Percentiles rank a stretch among this genome's conserved stretches.
phyloP scores from a whole-genome alignment of 495 filamentous ascomycete species.

The Aspergillus campestris region DNA sequence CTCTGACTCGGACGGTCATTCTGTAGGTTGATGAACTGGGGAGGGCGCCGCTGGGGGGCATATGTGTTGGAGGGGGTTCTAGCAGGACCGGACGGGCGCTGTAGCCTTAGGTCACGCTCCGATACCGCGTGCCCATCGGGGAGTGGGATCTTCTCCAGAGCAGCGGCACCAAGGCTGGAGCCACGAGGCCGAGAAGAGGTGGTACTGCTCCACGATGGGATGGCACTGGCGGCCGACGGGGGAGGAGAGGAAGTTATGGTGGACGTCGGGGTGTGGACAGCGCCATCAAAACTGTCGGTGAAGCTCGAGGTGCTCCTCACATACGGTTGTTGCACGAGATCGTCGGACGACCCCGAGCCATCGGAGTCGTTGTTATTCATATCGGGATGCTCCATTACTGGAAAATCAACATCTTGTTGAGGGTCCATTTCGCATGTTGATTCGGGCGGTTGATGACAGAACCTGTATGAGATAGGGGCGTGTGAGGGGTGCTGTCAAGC shows the following conservation, averaged over 20 bases:
- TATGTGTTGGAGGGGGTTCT: slow-evolving; percentile 66
- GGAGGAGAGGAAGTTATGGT: slow-evolving; percentile 37
- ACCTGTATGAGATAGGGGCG: slow-evolving; percentile 10
- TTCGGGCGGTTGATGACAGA: slow-evolving; percentile 1
- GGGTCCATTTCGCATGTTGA: slow-evolving; percentile 13
- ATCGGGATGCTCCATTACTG: slow-evolving; percentile 49
- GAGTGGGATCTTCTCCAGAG: slow-evolving; percentile 22
- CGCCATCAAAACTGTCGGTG: slow-evolving; percentile 29
- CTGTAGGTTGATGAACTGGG: slow-evolving; percentile 48
- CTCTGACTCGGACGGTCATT: slow-evolving; percentile 44
- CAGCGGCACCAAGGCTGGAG: slow-evolving; percentile 27
- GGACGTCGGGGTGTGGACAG: slow-evolving; percentile 32
- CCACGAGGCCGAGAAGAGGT: slow-evolving; percentile 31
- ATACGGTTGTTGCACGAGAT: slow-evolving; percentile 37
- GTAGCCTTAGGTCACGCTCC: slow-evolving; percentile 28
- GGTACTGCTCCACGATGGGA: slow-evolving; percentile 35
- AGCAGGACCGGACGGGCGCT: slow-evolving; percentile 53
- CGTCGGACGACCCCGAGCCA: slow-evolving; percentile 55
- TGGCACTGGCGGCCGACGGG: slow-evolving; percentile 28
- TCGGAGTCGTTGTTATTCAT: slow-evolving; percentile 53
- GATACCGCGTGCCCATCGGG: slow-evolving; percentile 22
- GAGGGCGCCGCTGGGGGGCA: slow-evolving; percentile 63
- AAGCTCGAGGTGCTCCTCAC: slow-evolving; percentile 37
- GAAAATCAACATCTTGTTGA: slow-evolving; percentile 14
- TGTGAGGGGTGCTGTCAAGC: too few species aligned